These are phyloP conservation scores for Chondrostereum purpureum DNA, from an alignment of 1,284 basidiomycete genomes.

Conservation along the genomic window DNA sequence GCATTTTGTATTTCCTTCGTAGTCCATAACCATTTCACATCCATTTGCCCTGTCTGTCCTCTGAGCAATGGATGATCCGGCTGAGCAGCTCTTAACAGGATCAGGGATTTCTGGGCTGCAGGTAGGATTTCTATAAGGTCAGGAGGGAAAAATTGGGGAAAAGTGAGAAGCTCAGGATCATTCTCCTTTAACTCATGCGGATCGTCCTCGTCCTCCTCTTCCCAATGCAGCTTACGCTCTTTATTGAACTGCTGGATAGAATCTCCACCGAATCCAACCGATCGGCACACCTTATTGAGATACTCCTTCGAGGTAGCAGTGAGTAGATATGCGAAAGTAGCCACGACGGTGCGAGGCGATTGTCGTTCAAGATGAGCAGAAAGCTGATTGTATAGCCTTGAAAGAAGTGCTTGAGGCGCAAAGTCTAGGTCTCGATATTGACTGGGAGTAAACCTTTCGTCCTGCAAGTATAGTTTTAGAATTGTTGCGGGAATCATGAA, in stretches of 20 bases:
- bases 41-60: slow-evolving; percentile 18
- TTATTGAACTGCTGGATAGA: slow-evolving; percentile 15
- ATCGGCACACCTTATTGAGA: slow-evolving; percentile 43
- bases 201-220: slow-evolving; percentile 31
- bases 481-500: too few species aligned
- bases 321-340: slow-evolving; percentile 57
- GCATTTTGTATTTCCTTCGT: slow-evolving; percentile 34
- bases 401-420: slow-evolving; percentile 43
- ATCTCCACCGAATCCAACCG: slow-evolving; percentile 48
- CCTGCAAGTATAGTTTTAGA: slow-evolving; percentile 25
- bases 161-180: slow-evolving; percentile 30
- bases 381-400: slow-evolving; percentile 48
- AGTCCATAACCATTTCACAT: slow-evolving; percentile 66
- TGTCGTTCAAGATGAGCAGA: slow-evolving; percentile 42
- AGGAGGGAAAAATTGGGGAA: slow-evolving; percentile 51
- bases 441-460: slow-evolving; percentile 28
- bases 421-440: slow-evolving; percentile 36
- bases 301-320: slow-evolving; percentile 56
- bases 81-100: slow-evolving; percentile 52
- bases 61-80: slow-evolving; percentile 51
- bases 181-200: slow-evolving; percentile 23
- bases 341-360: slow-evolving; percentile 37
- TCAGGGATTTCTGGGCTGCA: slow-evolving; percentile 59
- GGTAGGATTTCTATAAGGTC: slow-evolving; percentile 45
- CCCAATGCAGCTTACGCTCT: slow-evolving; percentile 23